A percentile compares a stretch with the other conserved stretches of the same genome.
Evolutionary conservation across 768 basidiomycete species (phyloP).

Genomic region (Leccinum pellstonianum): DNA sequence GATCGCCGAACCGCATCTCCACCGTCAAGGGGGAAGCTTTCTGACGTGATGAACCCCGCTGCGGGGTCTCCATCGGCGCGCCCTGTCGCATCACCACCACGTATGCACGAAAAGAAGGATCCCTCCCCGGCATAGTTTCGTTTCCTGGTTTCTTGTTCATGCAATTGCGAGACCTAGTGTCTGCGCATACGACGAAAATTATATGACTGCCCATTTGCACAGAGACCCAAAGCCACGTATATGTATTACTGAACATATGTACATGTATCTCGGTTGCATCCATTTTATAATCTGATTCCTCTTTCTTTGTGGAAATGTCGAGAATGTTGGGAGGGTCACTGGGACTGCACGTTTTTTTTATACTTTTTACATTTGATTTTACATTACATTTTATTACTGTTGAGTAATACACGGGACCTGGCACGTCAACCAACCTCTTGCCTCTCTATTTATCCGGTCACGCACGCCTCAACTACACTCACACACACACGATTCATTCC

Average conservation of each 20-base stretch:
- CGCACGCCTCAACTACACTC: background rate
- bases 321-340: background rate
- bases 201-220: conserved; percentile 24
- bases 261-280: conserved; percentile 25
- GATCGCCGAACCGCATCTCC: conserved; percentile 48
- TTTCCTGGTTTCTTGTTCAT: conserved; percentile 16
- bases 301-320: background rate
- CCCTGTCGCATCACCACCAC: conserved; percentile 54
- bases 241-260: conserved; percentile 32
- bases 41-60: conserved; percentile 48
- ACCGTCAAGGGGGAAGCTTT: conserved; percentile 51
- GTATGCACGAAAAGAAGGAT: conserved; percentile 35
- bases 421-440: background rate
- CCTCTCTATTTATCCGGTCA: background rate
- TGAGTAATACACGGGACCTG: background rate
- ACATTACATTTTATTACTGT: background rate
- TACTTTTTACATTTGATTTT: background rate
- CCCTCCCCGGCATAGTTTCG: conserved; percentile 23
- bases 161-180: conserved; percentile 2
- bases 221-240: conserved; percentile 21
- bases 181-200: conserved; percentile 19
- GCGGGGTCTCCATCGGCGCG: conserved; percentile 53
- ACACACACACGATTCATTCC: background rate
- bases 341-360: background rate
- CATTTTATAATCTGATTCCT: conserved; percentile 3